These are phyloP conservation scores for Thyridium curvatum DNA, from an alignment of 2,329 filamentous ascomycete species.

Conservation along the genomic window DNA sequence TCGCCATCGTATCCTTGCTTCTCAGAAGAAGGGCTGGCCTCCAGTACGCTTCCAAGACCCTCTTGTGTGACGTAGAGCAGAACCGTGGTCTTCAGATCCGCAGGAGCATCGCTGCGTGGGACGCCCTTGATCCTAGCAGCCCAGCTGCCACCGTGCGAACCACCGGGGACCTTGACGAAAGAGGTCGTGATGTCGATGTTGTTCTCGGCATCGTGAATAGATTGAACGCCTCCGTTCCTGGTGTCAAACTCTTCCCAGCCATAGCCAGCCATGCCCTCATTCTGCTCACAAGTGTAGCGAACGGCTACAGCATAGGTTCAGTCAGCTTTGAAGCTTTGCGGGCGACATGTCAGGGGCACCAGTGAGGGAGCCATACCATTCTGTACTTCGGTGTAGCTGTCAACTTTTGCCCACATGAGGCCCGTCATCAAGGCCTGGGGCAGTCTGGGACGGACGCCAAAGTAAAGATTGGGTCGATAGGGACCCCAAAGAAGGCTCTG, in stretches of 20 bases:
- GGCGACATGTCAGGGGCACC: no score
- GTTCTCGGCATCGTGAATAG: constrained; percentile 60
- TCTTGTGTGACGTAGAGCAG: constrained; percentile 81
- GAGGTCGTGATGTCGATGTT: constrained; percentile 61
- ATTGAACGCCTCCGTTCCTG: constrained; percentile 57
- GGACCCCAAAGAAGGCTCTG: constrained; percentile 81
- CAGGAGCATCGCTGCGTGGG: constrained; percentile 61
- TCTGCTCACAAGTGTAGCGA: constrained; percentile 63
- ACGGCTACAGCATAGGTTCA: constrained; percentile 36
- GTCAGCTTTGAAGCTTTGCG: no score
- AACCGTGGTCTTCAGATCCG: constrained; percentile 66
- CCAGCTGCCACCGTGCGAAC: constrained; percentile 84
- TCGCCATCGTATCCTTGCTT: constrained; percentile 46
- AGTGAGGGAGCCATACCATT: constrained; percentile 6
- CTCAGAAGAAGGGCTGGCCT: constrained; percentile 47
- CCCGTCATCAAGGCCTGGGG: constrained; percentile 74
- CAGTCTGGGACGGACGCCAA: constrained; percentile 77
- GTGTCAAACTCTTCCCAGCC: constrained; percentile 68
- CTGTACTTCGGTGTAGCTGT: constrained; percentile 32
- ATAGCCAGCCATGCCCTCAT: constrained; percentile 63
- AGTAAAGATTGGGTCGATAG: constrained; percentile 89
- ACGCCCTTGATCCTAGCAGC: constrained; percentile 80
- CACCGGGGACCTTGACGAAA: constrained; percentile 89
- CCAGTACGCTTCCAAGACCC: constrained; percentile 59
- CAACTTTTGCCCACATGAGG: constrained; percentile 70